Evolutionary conservation across 108 stramenopile species (phyloP).

Genomic region (Skeletonema tropicum): DNA sequence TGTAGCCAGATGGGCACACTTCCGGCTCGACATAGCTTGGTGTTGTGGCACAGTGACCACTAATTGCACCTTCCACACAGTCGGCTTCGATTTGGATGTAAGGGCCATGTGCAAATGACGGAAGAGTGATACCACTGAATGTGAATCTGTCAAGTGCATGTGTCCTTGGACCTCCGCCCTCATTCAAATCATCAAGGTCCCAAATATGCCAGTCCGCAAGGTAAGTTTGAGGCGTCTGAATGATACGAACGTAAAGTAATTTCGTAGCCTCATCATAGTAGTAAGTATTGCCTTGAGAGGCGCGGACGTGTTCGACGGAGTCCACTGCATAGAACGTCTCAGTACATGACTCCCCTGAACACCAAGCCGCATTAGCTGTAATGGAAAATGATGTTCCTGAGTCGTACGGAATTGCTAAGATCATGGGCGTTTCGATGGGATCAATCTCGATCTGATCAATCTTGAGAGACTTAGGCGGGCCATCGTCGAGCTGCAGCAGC

Average conservation of each 20-base stretch:
- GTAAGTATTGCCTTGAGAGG: slow-evolving; percentile 12
- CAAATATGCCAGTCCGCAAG: slow-evolving; percentile 8
- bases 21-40: slow-evolving; percentile 23
- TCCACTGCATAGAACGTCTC: neutral
- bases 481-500: slow-evolving; percentile 32
- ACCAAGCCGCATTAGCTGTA: slow-evolving; percentile 11
- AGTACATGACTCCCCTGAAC: neutral
- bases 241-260: slow-evolving; percentile 20
- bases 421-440: neutral
- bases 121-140: slow-evolving; percentile 25
- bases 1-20: slow-evolving; percentile 9
- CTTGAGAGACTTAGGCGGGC: slow-evolving; percentile 27
- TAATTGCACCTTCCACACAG: slow-evolving; percentile 19
- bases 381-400: slow-evolving; percentile 13
- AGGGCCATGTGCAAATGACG: slow-evolving; percentile 20
- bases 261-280: slow-evolving; percentile 12
- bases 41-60: slow-evolving; percentile 20
- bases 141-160: slow-evolving; percentile 27
- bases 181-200: slow-evolving; percentile 7
- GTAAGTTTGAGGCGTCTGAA: slow-evolving; percentile 17
- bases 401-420: neutral
- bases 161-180: slow-evolving; percentile 8
- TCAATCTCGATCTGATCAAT: slow-evolving; percentile 21
- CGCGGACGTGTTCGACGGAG: neutral
- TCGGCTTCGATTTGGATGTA: slow-evolving; percentile 14